Conservation (phyloP, 2,329 filamentous ascomycete species). For the Trichoderma endophyticum region DNA sequence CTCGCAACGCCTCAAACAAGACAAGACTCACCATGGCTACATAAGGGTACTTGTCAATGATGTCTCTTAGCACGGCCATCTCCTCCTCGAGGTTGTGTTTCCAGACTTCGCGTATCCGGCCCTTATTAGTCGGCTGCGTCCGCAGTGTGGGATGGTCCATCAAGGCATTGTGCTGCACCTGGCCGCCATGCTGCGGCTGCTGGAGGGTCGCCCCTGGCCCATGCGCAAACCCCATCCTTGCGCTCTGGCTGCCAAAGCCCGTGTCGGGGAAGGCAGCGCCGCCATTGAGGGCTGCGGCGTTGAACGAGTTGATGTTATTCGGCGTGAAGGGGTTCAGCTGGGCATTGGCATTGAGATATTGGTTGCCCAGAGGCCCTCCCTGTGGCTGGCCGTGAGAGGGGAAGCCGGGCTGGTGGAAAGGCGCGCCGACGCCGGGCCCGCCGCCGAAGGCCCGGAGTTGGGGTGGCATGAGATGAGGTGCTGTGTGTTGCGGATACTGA, state of each 20-base stretch:
- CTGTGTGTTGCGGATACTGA: neutral
- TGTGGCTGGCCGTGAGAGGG: constrained; percentile 52
- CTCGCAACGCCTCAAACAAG: neutral
- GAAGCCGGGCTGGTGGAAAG: constrained; percentile 49
- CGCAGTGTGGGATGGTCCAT: constrained; percentile 43
- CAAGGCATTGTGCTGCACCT: constrained; percentile 39
- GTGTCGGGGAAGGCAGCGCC: constrained; percentile 61
- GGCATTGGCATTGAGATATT: constrained; percentile 68
- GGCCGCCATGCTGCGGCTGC: constrained; percentile 50
- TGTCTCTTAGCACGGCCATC: constrained; percentile 75
- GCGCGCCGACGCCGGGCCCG: constrained; percentile 37
- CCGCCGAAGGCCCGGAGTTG: constrained; percentile 39
- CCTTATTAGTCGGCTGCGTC: constrained; percentile 63
- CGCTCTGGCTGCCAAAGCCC: constrained; percentile 81
- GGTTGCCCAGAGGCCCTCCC: constrained; percentile 58
- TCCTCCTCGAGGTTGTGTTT: constrained; percentile 86
- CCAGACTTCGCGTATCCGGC: constrained; percentile 95
- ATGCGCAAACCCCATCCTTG: constrained; percentile 82
- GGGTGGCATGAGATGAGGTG: constrained; percentile 33
- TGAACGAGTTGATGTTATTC: constrained; percentile 54
- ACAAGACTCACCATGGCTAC: constrained; percentile 82
- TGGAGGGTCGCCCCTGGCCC: constrained; percentile 51
- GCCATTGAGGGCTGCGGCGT: constrained; percentile 54
- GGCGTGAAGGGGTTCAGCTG: constrained; percentile 64
- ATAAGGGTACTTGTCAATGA: constrained; percentile 89